These are phyloP conservation scores for Termitomyces sp. DNA, from an alignment of 768 basidiomycete genomes.

Conservation along the genomic window DNA sequence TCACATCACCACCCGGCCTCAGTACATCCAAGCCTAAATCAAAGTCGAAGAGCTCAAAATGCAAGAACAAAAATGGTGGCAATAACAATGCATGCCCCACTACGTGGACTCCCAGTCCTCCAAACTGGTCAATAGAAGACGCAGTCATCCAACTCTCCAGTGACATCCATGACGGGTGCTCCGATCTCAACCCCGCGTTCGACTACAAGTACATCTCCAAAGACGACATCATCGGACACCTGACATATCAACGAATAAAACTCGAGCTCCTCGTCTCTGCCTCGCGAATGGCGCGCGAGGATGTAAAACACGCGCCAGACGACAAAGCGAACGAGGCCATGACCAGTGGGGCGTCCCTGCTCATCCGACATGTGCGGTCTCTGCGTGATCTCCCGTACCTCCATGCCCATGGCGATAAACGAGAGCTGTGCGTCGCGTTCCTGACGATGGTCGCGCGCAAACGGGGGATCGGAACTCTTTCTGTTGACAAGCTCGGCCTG, in stretches of 20 bases:
- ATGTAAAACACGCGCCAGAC: background rate
- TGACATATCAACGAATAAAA: background rate
- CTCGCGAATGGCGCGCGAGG: background rate
- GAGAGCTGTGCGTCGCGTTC: background rate
- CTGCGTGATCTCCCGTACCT: background rate
- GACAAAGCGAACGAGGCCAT: background rate
- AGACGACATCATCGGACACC: background rate
- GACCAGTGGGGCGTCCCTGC: background rate
- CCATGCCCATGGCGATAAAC: background rate
- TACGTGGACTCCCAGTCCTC: background rate
- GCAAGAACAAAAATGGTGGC: background rate
- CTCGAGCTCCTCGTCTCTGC: background rate
- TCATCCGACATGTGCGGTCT: conserved; percentile 1
- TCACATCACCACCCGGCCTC: background rate
- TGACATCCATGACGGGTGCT: background rate
- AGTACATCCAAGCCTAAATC: background rate
- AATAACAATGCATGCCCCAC: background rate
- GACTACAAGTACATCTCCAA: conserved; percentile 2
- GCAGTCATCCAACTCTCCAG: background rate
- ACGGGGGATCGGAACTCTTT: background rate
- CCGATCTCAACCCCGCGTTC: background rate
- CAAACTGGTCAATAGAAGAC: background rate
- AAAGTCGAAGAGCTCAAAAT: background rate
- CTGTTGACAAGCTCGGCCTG: background rate
- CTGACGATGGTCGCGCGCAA: background rate